Evolutionary conservation across 192 early-diverging fungal species (phyloP).

Genomic region (Ambispora gerdemannii): DNA sequence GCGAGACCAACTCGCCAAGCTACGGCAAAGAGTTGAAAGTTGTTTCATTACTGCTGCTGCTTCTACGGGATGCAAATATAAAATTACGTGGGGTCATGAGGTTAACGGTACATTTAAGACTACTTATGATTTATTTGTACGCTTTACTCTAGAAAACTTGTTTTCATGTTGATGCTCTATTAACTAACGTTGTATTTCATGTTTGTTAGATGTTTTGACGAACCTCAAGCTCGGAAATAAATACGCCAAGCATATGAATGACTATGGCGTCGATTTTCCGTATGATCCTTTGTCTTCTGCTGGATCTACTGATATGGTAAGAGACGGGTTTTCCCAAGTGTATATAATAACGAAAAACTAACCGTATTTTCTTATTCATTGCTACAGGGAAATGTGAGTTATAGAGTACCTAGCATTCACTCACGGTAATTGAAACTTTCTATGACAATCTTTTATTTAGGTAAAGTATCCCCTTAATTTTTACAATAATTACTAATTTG

Average conservation of each 20-base stretch:
- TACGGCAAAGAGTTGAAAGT: slow-evolving; percentile 48
- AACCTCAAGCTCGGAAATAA: slow-evolving; percentile 11
- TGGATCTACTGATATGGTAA: slow-evolving; percentile 57
- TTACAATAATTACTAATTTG: no score
- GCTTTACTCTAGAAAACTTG: slow-evolving; percentile 12
- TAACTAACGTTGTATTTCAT: slow-evolving; percentile 12
- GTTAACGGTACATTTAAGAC: slow-evolving; percentile 48
- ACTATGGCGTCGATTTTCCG: slow-evolving; percentile 32
- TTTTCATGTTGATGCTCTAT: slow-evolving; percentile 35
- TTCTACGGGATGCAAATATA: slow-evolving; percentile 65
- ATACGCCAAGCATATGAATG: slow-evolving; percentile 43
- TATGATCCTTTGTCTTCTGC: slow-evolving; percentile 30
- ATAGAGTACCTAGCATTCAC: slow-evolving; percentile 57
- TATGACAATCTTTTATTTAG: neutral
- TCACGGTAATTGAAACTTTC: neutral
- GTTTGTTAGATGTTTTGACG: neutral
- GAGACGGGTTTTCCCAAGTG: neutral
- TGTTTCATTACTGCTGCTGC: slow-evolving; percentile 63
- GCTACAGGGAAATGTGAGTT: slow-evolving; percentile 61
- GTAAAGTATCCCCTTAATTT: slow-evolving; percentile 1
- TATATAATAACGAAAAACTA: neutral
- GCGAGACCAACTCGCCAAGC: slow-evolving; percentile 42
- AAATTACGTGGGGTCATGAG: slow-evolving; percentile 50
- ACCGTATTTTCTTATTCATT: neutral
- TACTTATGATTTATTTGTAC: slow-evolving; percentile 17